These are phyloP conservation scores for Trichosporon asahii DNA, from an alignment of 1,284 basidiomycete genomes.

Conservation along the genomic window DNA sequence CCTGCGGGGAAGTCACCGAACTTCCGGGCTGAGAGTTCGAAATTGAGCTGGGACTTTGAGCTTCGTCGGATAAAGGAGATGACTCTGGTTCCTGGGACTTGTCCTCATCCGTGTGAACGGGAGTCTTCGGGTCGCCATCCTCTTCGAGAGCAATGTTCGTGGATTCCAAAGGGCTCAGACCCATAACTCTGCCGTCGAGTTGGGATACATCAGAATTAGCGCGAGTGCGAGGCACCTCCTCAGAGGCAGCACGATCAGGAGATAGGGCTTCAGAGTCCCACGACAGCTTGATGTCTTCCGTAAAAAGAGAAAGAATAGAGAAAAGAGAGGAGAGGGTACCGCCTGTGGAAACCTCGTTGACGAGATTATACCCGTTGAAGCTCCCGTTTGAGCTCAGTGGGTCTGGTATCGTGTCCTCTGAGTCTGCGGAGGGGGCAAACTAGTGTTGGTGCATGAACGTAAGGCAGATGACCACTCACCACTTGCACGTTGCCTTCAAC, in stretches of 20 bases:
- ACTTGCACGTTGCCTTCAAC: conserved; percentile 72
- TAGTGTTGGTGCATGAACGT: conserved; percentile 16
- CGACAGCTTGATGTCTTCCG: conserved; percentile 90
- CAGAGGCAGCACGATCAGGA: neutral
- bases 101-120: neutral
- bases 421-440: conserved; percentile 59
- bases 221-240: conserved; percentile 14
- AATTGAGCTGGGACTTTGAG: neutral
- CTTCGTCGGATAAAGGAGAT: neutral
- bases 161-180: conserved; percentile 2
- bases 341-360: conserved; percentile 91
- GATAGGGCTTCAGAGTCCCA: conserved; percentile 54
- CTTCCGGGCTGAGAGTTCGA: neutral
- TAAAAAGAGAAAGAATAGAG: conserved; percentile 92
- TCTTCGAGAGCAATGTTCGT: neutral
- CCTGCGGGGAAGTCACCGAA: neutral
- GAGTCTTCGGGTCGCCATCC: neutral
- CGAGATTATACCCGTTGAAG: conserved; percentile 86
- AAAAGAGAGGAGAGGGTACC: conserved; percentile 93
- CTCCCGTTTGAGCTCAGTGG: conserved; percentile 24
- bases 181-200: conserved; percentile 34
- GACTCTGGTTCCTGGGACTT: neutral
- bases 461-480: conserved; percentile 26
- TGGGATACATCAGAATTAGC: conserved; percentile 51
- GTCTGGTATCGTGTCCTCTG: conserved; percentile 24